These are phyloP conservation scores for Boletus pseudopeckii DNA, from an alignment of 768 basidiomycete species.

Conservation along the genomic window DNA sequence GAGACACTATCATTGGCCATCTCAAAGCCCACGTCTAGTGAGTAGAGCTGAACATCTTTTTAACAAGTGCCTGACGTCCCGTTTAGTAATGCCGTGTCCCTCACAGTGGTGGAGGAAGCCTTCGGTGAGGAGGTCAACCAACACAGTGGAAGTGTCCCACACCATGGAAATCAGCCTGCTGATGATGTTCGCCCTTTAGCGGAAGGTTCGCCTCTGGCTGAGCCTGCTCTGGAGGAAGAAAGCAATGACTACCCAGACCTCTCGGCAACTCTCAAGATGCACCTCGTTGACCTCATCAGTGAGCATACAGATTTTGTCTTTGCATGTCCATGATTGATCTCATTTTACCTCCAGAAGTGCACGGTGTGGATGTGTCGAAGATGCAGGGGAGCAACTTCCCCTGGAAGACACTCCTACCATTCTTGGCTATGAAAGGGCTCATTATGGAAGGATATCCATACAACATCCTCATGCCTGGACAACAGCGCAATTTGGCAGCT, in stretches of 20 bases:
- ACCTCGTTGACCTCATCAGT: too few relatives aligned
- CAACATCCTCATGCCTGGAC: background rate
- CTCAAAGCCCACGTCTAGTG: constrained; percentile 2
- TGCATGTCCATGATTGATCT: too few relatives aligned
- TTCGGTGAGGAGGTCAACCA: background rate
- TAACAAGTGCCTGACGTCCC: background rate
- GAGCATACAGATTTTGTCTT: too few relatives aligned
- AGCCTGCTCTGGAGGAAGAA: background rate
- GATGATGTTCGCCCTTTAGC: too few relatives aligned
- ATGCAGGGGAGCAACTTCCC: background rate
- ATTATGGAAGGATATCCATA: background rate
- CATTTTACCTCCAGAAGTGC: too few relatives aligned
- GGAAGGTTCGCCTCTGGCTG: background rate
- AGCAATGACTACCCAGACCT: background rate
- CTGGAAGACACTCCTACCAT: background rate
- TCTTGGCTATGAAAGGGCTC: background rate
- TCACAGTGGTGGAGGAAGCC: background rate
- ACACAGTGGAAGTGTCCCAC: background rate
- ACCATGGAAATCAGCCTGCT: background rate
- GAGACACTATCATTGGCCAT: background rate
- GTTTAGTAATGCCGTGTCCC: background rate
- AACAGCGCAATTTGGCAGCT: background rate
- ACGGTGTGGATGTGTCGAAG: too few relatives aligned
- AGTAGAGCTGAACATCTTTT: background rate
- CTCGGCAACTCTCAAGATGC: background rate